Evolutionary conservation across 352 stramenopile genomes (phyloP).

Genomic region (Vaucheria bursata): DNA sequence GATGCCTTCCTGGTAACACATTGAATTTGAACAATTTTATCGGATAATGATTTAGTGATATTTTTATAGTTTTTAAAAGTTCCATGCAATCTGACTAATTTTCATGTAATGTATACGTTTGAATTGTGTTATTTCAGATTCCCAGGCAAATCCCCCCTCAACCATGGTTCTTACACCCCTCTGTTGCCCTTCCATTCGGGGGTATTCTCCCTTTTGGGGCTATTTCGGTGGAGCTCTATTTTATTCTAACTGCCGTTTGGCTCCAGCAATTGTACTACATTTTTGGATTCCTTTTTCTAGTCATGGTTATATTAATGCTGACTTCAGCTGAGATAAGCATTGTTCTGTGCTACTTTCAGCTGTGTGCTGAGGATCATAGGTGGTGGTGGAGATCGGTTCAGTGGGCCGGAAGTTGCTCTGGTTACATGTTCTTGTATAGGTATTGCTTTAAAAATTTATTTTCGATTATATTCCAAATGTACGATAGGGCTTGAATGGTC

Average conservation of each 20-base stretch:
- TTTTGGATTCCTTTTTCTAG: slow-evolving; percentile 98
- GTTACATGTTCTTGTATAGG: slow-evolving; percentile 46
- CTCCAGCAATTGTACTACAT: slow-evolving; percentile 73
- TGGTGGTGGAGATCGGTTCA: slow-evolving; percentile 52
- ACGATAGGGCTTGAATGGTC: no score
- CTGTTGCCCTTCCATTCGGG: slow-evolving; percentile 80
- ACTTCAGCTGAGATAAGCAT: slow-evolving; percentile 97
- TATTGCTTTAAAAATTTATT: neutral
- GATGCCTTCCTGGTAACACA: no score
- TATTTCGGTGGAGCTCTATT: slow-evolving; percentile 99
- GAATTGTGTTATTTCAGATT: slow-evolving; percentile 63
- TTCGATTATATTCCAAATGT: no score
- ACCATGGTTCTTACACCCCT: slow-evolving; percentile 84
- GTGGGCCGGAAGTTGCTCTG: slow-evolving; percentile 39
- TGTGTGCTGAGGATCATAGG: slow-evolving; percentile 97
- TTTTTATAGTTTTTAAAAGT: no score
- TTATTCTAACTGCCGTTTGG: slow-evolving; percentile 93
- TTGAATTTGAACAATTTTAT: no score
- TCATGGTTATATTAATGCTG: slow-evolving; percentile 90
- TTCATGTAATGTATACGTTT: no score
- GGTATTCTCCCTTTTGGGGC: slow-evolving; percentile 91
- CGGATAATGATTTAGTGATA: no score
- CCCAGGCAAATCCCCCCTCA: slow-evolving; percentile 67
- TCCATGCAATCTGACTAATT: no score
- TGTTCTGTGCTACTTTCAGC: slow-evolving; percentile 99